Base-by-base conservation (phyloP, 495 filamentous ascomycete genomes). In the Patellaria atrata region DNA sequence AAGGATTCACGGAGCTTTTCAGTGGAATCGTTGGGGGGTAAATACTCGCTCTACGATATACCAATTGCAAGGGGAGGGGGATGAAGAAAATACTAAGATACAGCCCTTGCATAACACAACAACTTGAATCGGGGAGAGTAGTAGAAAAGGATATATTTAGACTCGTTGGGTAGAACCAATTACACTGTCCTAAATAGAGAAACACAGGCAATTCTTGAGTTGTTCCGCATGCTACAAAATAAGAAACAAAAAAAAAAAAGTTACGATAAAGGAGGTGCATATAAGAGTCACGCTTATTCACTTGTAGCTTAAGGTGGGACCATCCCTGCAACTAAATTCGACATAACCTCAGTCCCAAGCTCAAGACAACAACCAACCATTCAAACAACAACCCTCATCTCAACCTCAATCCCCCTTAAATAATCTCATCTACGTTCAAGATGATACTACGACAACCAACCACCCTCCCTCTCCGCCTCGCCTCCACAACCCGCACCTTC, bases 381-480 rank as follows among this genome's bases (percentile, higher is more conserved):
- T 8, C 23, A 12, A 12, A 8, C 23, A 26, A 12, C 8, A 26
- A 8, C 23, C 8, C 23, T 8, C 12, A 26, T 8, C 8, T 12
- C 23, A 12, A 12, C 23, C 23, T 8, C 33, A 19, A 14, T 3
- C 36, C n/a, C 17, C 20, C 13, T 10, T 18, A 8, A 17, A 28
- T 8, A n/a, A 9, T 33, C 33, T 28, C 37, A 28, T 20, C 18
- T 19, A 2, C 28, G 29, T 2, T 29, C 8, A 14, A 37, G 38
- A 41, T 41, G 37, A 24, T 38, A 41, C 33, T 41, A 32, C 24
- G 17, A 30, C 26, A 33, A 18, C 29, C 13, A 35, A 20, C 3
- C 28, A 17, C 7, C 4, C 3, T 23, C 27, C 8, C 15, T 25
- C 32, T 27, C 22, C 15, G 16, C 4, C 22, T 17, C 14, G 27